These are phyloP conservation scores for Lactifluus hygrophoroides DNA, from an alignment of 768 basidiomycete species.

Conservation along the genomic window DNA sequence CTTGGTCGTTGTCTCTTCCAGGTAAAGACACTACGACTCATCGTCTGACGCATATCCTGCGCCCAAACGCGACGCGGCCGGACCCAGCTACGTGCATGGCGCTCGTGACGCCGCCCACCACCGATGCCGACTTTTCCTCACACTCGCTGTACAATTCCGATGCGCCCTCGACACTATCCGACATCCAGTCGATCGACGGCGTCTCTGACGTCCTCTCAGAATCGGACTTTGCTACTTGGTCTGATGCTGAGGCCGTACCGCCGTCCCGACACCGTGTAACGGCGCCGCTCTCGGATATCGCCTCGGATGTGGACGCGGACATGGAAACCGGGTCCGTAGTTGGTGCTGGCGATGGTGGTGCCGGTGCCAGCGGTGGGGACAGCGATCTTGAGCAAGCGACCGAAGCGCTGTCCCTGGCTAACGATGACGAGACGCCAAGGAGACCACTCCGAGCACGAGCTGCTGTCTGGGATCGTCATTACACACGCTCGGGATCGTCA, in stretches of 20 bases:
- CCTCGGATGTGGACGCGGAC: conserved; percentile 28
- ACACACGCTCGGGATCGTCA: conserved; percentile 38
- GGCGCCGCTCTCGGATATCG: conserved; percentile 22
- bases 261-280: background rate
- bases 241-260: conserved; percentile 21
- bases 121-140: conserved; percentile 52
- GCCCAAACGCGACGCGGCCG: conserved; percentile 63
- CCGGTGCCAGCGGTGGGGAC: background rate
- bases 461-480: conserved; percentile 21
- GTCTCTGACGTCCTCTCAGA: conserved; percentile 23
- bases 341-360: background rate
- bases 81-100: conserved; percentile 35
- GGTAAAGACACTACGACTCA: conserved; percentile 49
- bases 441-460: conserved; percentile 24
- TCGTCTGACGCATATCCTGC: conserved; percentile 71
- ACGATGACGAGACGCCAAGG: conserved; percentile 23
- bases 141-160: conserved; percentile 43
- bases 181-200: conserved; percentile 21
- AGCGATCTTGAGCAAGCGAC: conserved; percentile 10
- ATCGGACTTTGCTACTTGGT: conserved; percentile 18
- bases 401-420: conserved; percentile 29
- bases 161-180: conserved; percentile 30
- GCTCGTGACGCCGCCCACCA: conserved; percentile 65
- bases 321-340: conserved; percentile 16
- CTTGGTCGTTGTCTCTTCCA: conserved; percentile 17